Base-by-base conservation (phyloP, 177 flowering plant species). In the Vitis hybrid region DNA sequence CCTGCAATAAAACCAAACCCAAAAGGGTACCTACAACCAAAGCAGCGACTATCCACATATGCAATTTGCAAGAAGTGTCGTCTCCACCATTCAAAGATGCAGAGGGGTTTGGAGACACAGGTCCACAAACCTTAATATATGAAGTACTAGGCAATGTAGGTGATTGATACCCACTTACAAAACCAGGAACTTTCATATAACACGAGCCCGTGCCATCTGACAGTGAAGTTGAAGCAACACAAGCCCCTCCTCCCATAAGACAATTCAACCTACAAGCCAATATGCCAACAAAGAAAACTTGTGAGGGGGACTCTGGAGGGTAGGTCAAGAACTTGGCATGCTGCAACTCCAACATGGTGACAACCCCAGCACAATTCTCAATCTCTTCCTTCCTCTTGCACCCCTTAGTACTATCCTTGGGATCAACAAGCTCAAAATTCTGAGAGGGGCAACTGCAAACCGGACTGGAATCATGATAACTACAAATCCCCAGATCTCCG, bases 401-500 rank as follows among this genome's bases (percentile, higher is more conserved):
- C 12, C 98, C 98, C 72, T 82, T 75, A 30, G 82, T 81, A 13
- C 76, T 68, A 70, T 92, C 88, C n/a, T 69, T 76, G 15, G 80
- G 76, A 86, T 94, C 91, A 59, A 82, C 60, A 3, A 65, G 75
- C 40, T 81, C 89, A 18, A 94, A 94, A 79, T 94, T 90, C 80
- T 66, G 40, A 4, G 95, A 88, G 0, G 97, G 93, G 76, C 98
- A 94, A 13, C 75, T 75, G 61, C 98, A 94, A 56, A 80, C 21
- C 1, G 97, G 93, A 11, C 24, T 30, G 0, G 88, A 54, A 52
- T 83, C 87, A 61, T 85, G 81, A 60, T 92, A 92, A 70, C 89
- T 86, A 75, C 98, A 94, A 11, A 94, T 81, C 11, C 98, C 97
- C 75, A 86, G 56, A 64, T 90, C 74, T 24, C 98, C 98, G 78